A percentile compares a stretch with the other conserved stretches of the same genome.
Evolutionary conservation across 2,329 filamentous ascomycete genomes (phyloP).

Genomic region (Pestalotiopsis sp.): DNA sequence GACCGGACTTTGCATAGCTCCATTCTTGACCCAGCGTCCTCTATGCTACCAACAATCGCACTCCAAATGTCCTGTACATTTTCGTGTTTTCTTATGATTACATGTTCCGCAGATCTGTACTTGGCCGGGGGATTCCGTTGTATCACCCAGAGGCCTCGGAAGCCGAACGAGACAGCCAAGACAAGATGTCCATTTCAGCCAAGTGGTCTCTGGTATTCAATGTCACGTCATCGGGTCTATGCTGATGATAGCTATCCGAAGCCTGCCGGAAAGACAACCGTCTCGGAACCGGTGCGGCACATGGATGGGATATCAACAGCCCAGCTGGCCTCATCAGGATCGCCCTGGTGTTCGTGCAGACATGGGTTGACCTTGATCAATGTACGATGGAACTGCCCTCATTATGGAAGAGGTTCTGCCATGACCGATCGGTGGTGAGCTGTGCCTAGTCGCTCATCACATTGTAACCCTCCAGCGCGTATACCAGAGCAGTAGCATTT

Average conservation of each 20-base stretch:
- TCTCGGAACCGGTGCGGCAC: not conserved
- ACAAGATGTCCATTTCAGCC: not conserved
- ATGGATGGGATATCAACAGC: not conserved
- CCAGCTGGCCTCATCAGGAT: not conserved
- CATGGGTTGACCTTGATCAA: not conserved
- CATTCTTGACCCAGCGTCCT: not conserved
- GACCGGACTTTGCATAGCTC: not conserved
- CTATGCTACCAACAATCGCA: not conserved
- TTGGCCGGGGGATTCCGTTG: slow-evolving; percentile 2
- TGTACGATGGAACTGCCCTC: no score
- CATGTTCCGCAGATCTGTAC: not conserved
- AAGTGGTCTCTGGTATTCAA: not conserved
- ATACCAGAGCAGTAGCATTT: not conserved
- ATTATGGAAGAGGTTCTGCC: not conserved
- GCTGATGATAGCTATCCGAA: not conserved
- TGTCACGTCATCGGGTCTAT: not conserved
- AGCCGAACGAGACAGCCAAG: not conserved
- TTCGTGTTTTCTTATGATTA: not conserved
- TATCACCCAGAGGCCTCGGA: slow-evolving; percentile 2
- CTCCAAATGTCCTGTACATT: not conserved
- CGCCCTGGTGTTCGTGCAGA: not conserved
- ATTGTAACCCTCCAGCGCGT: not conserved
- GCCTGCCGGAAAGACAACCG: not conserved
- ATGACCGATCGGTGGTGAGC: not conserved
- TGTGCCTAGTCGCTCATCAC: not conserved